Evolutionary conservation across 139 green algal genomes (phyloP).

Genomic region (Auxenochlorella protothecoides): DNA sequence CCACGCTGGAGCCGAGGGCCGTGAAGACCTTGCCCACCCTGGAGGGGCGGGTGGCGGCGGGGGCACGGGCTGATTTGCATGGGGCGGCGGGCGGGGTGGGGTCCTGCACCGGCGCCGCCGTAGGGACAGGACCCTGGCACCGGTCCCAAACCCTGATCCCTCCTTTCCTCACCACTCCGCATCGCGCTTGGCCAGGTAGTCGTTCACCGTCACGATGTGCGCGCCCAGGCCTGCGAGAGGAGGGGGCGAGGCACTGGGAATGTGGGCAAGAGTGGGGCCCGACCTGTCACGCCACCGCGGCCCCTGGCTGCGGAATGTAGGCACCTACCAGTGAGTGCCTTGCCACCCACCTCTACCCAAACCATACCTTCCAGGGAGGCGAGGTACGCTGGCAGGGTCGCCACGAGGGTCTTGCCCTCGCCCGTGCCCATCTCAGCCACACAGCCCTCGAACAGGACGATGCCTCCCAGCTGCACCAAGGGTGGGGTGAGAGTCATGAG

Average conservation of each 20-base stretch:
- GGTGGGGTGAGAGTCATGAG: background rate
- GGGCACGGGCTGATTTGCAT: too few species aligned
- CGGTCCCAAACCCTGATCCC: too few species aligned
- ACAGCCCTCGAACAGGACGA: constrained; percentile 80
- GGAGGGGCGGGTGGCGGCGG: constrained; percentile 4
- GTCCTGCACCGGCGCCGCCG: too few species aligned
- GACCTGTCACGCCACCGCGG: too few species aligned
- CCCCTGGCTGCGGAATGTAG: too few species aligned
- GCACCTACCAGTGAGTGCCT: too few species aligned
- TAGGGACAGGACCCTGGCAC: too few species aligned
- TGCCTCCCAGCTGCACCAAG: constrained; percentile 68
- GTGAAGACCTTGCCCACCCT: constrained; percentile 75
- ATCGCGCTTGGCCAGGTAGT: constrained; percentile 81
- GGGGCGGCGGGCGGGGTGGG: too few species aligned
- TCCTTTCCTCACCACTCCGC: constrained; percentile 45
- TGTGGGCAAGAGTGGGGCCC: too few species aligned
- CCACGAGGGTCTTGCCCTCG: constrained; percentile 95
- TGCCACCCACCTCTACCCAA: background rate
- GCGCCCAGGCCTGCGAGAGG: constrained; percentile 44
- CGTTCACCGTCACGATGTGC: constrained; percentile 89
- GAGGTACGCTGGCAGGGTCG: constrained; percentile 48
- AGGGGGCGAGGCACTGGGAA: too few species aligned
- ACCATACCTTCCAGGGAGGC: constrained; percentile 7
- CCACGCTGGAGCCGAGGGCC: constrained; percentile 72
- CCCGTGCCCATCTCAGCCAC: constrained; percentile 91